Evolutionary conservation across 1,139 yeast genomes (phyloP), one percentile per base, ranked within the genome.

Genomic region (Hansenula lynferdii): DNA sequence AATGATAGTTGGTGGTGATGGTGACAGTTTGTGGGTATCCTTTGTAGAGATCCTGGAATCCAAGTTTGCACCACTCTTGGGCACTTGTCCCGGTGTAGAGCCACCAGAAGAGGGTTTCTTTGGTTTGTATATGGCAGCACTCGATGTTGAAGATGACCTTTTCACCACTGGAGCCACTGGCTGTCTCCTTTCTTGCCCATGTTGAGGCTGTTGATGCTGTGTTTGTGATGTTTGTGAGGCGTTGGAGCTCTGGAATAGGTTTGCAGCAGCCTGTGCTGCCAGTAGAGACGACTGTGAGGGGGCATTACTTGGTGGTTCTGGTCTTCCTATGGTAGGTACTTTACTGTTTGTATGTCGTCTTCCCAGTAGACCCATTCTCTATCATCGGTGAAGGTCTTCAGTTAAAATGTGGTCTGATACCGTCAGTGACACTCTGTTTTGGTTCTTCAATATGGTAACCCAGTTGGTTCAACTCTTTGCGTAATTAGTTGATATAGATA

Each of bases 181-280:
- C 31, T 40, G 16, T 21, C 34, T 28, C 15, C 25, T 16, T 28
- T 37, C 18, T n/a, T n/a, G n/a, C n/a, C n/a, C n/a, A n/a, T n/a
- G 20, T 10, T 4, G 18, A n/a, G n/a, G n/a, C 17, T 16, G 21
- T 35, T 20, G 23, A 18, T 20, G 22, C 8, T 31, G 32, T 16
- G 14, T 34, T 4, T 28, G 21, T 11, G 4, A 20, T 5, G 35
- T 15, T 21, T n/a, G 12, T 17, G 38, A 18, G 17, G 4, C 11
- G 6, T 11, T 22, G 29, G 37, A 24, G 15, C 34, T 36, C 24
- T 35, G 32, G 30, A 36, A 36, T 3, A 38, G 36, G 10, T 41
- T 24, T 1, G 53, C 45, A 1, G 57, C 57, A 6, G 55, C 50
- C 35, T 52, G 48, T 2, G 55, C 54, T 10, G 56, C 56, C 8